Evolutionary conservation across 202 grass and related monocot genomes (phyloP), one percentile per base, ranked within the genome.

Genomic region (Saccharum hybrid): DNA sequence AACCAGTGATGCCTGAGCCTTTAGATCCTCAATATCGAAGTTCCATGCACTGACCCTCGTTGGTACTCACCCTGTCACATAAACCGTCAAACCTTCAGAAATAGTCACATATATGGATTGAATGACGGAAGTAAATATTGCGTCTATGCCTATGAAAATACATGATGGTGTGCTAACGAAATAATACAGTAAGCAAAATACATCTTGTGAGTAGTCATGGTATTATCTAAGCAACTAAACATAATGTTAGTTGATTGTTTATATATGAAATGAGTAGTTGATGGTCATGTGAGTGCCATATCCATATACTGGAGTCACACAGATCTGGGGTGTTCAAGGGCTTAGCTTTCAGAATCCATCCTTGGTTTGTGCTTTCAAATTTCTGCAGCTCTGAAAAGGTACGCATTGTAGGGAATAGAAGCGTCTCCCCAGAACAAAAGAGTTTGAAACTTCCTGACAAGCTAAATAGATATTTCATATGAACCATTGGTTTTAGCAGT

Each of bases 11-110:
- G 96, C 96, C 90, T 94, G 93, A 49, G 91, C 79, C 86, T 98
- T 98, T 73, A 98, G 85, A 77, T 98, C 93, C 79, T 98, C 96
- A 18, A 98, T 92, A 85, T 96, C 89, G n/a, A 98, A 98, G 67
- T 98, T 93, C 93, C 93, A 96, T 28, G 93, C 96, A 84, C 93
- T 98, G 83, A 98, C 93, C 96, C 96, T 84, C 89, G 88, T 82
- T 98, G 91, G 71, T 98, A 98, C 68, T 98, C 89, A 72, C 91
- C 95, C 91, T 96, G 81, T 77, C 71, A 18, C 8, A 79, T 10
- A 9, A 82, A 79, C 13, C 68, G 78, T 63, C 16, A 54, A 76
- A 76, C 3, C 51, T 79, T 16, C 38, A 75, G n/a, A 81, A 65
- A 73, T 51, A 84, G 56, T 56, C 10, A 19, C 37, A 67, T 54